Percentiles rank a stretch among this genome's conserved stretches.
Conservation (phyloP, 75 land plant species). For the Isoetes taiwanensis region DNA sequence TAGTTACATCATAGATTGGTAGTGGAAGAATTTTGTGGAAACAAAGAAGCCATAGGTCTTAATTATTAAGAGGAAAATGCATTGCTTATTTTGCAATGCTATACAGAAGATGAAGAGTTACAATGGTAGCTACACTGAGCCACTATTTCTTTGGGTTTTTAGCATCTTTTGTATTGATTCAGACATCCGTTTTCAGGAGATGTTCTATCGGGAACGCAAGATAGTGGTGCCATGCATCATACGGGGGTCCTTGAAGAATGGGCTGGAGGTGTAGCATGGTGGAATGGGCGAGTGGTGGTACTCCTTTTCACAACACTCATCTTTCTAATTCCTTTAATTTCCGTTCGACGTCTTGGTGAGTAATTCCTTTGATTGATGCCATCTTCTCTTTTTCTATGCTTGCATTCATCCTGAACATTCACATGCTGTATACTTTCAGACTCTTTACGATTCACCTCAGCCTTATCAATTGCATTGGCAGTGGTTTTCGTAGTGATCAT, state of each 20-base stretch:
- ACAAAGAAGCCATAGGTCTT: too few relatives aligned
- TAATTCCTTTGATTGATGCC: background rate
- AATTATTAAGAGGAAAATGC: too few relatives aligned
- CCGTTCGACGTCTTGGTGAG: constrained; percentile 70
- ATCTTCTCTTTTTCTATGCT: background rate
- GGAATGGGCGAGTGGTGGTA: constrained; percentile 73
- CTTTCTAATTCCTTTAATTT: constrained; percentile 63
- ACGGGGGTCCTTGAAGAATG: constrained; percentile 84
- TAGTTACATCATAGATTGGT: too few relatives aligned
- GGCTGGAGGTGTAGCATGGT: constrained; percentile 80
- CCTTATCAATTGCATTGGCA: constrained; percentile 81
- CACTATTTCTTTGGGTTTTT: too few relatives aligned
- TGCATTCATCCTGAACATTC: background rate
- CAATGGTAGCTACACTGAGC: too few relatives aligned
- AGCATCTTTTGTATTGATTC: too few relatives aligned
- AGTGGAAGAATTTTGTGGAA: too few relatives aligned
- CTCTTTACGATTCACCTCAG: constrained; percentile 77
- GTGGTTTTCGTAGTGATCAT: constrained; percentile 71
- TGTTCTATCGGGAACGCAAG: constrained; percentile 82
- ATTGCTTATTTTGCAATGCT: too few relatives aligned
- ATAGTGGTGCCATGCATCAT: constrained; percentile 48
- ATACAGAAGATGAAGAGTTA: too few relatives aligned
- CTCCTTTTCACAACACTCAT: constrained; percentile 48
- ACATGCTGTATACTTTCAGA: constrained; percentile 31
- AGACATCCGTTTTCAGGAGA: too few relatives aligned